Evolutionary conservation across 305 asterid species (phyloP), one percentile per base, ranked within the genome.

Genomic region (Fraxinus angustifolia): DNA sequence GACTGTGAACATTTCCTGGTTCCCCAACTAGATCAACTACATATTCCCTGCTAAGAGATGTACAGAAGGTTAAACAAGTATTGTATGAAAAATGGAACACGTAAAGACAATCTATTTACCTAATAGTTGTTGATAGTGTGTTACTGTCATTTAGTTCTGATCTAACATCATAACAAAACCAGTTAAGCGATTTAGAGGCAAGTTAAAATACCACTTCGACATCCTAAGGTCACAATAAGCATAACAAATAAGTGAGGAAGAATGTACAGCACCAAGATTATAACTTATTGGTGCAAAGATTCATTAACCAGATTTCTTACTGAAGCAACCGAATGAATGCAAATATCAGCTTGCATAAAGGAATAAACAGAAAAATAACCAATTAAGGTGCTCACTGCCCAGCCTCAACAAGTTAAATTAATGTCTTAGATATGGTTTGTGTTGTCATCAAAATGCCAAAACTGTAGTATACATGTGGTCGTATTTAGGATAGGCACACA

Each of bases 1-100:
- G 95, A 74, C 90, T 87, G 16, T 91, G 93, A 72, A 93, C 81
- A 70, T 88, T 91, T 85, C 99, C 99, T 19, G 99, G 98, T 83
- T 91, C 87, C 82, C 98, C 97, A 77, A 95, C 94, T 80, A 95
- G 93, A 89, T 93, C 99, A 85, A 95, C 95, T 42, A 92, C 92
- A 85, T 87, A 91, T 80, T 95, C 99, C 93, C 98, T 95, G 94
- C 77, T 53, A 84, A 86, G 48, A 79, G 12, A 82, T 38, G 70
- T 16, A 82, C 23, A 73, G 10, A 81, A 72, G 75, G 77, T 79
- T 75, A 81, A 75, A 58, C 21, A 78, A 38, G 28, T 60, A 60
- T 2, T 6, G 8, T 5, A 17, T n/a, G 65, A 5, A 53, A 21
- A 60, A 60, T 60, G 5, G 31, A 60, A 60, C 5, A 21, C 21